These are phyloP conservation scores for Onygenales sp. DNA, from an alignment of 2,329 filamentous ascomycete genomes.

Conservation along the genomic window DNA sequence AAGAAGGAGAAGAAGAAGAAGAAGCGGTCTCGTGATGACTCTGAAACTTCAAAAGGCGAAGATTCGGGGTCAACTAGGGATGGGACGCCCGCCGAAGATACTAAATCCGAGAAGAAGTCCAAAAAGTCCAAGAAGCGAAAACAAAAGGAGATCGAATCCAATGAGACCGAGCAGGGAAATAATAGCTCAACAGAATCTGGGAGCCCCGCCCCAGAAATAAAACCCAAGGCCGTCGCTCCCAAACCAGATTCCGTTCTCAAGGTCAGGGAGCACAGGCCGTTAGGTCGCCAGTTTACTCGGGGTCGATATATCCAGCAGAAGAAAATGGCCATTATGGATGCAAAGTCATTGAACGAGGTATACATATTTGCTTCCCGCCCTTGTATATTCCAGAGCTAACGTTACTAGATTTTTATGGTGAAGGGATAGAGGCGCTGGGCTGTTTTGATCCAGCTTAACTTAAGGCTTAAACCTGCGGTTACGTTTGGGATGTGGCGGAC, in stretches of 20 bases:
- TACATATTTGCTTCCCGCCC: constrained; percentile 14
- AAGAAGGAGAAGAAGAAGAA: constrained; percentile 27
- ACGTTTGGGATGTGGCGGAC: too few species aligned
- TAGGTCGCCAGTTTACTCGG: constrained; percentile 62
- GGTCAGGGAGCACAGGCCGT: constrained; percentile 31
- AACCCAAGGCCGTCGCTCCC: constrained; percentile 34
- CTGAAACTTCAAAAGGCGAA: neutral
- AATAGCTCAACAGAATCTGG: neutral
- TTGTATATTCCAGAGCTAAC: constrained; percentile 1
- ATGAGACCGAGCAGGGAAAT: constrained; percentile 15
- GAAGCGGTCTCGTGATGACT: constrained; percentile 6
- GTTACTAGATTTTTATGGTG: constrained; percentile 27
- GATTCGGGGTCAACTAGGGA: neutral
- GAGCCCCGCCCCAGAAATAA: constrained; percentile 21
- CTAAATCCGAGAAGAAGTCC: constrained; percentile 22
- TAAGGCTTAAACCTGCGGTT: too few species aligned
- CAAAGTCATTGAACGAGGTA: constrained; percentile 78
- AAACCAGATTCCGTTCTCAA: constrained; percentile 39
- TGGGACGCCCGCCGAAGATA: constrained; percentile 12
- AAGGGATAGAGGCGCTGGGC: constrained; percentile 3
- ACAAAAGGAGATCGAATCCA: constrained; percentile 18
- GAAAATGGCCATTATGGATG: constrained; percentile 69
- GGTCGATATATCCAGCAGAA: constrained; percentile 84
- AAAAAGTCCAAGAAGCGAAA: constrained; percentile 19
- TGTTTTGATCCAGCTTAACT: too few species aligned